Evolutionary conservation across 2,329 filamentous ascomycete genomes (phyloP).

Genomic region (Cercospora citrullina): DNA sequence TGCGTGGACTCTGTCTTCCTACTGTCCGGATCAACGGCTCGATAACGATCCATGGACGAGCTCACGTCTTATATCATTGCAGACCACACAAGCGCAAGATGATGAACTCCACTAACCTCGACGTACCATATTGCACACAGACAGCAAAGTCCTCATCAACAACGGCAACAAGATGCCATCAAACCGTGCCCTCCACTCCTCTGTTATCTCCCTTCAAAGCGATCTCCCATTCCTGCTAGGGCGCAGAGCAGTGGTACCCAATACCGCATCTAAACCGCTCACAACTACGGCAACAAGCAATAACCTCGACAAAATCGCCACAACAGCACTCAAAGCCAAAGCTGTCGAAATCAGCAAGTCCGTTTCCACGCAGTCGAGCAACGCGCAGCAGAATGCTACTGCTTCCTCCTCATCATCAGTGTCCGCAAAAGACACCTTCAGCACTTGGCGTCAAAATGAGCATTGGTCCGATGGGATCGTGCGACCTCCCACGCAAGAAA

Average conservation of each 20-base stretch:
- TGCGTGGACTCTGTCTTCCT: background rate
- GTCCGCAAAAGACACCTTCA: background rate
- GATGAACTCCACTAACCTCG: background rate
- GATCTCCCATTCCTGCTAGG: conserved; percentile 15
- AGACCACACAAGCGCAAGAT: background rate
- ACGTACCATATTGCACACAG: background rate
- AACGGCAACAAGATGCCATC: conserved; percentile 5
- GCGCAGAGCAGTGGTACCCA: conserved; percentile 6
- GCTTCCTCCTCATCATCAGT: background rate
- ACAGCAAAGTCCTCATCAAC: background rate
- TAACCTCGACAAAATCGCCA: conserved; percentile 8
- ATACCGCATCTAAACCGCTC: background rate
- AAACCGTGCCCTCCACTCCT: conserved; percentile 12
- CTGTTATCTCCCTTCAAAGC: conserved; percentile 16
- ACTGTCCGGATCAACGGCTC: background rate
- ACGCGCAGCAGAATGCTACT: background rate
- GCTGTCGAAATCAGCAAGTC: background rate
- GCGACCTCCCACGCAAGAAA: conserved; percentile 1
- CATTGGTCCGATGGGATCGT: conserved; percentile 3
- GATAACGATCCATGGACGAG: background rate
- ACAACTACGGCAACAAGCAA: background rate
- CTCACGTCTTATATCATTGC: background rate
- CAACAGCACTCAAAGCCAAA: conserved; percentile 13
- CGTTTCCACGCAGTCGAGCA: background rate
- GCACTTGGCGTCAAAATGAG: background rate